Conservation (phyloP, 768 basidiomycete genomes). For the Termitomyces bulborhizus region DNA sequence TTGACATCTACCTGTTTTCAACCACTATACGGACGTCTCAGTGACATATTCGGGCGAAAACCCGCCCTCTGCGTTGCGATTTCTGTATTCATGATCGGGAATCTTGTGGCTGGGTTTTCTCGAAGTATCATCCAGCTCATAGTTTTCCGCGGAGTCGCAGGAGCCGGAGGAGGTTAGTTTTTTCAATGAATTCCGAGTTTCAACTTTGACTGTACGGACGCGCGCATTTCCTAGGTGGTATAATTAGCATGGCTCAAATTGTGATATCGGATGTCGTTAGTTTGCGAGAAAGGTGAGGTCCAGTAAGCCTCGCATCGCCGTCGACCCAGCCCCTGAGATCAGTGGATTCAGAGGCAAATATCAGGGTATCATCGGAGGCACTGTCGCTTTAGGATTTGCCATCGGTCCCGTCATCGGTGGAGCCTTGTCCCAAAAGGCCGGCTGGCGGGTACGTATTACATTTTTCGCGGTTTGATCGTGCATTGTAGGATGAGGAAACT, state of each 20-base stretch:
- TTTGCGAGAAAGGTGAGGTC: conserved; percentile 49
- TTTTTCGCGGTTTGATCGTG: not conserved
- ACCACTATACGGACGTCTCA: conserved; percentile 54
- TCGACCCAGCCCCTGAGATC: not conserved
- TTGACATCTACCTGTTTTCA: conserved; percentile 63
- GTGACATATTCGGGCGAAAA: conserved; percentile 66
- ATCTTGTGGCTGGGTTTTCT: conserved; percentile 58
- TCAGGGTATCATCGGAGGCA: conserved; percentile 63
- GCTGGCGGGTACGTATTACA: conserved; percentile 52
- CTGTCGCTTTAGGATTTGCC: conserved; percentile 54
- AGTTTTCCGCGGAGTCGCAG: conserved; percentile 60
- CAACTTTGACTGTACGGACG: not conserved
- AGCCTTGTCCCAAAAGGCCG: conserved; percentile 50
- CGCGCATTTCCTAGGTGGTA: conserved; percentile 33
- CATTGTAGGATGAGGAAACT: not conserved
- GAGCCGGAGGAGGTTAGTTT: conserved; percentile 52
- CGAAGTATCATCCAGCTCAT: conserved; percentile 62
- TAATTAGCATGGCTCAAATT: conserved; percentile 65
- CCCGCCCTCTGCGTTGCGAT: conserved; percentile 49
- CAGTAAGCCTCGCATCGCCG: too few relatives aligned
- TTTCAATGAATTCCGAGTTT: not conserved
- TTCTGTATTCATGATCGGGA: conserved; percentile 58
- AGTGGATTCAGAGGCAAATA: conserved; percentile 54
- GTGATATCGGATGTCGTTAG: conserved; percentile 70
- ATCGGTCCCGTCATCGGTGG: conserved; percentile 69